Conservation (phyloP, 176 grass and related monocot genomes). For the Ensete ventricosum region DNA sequence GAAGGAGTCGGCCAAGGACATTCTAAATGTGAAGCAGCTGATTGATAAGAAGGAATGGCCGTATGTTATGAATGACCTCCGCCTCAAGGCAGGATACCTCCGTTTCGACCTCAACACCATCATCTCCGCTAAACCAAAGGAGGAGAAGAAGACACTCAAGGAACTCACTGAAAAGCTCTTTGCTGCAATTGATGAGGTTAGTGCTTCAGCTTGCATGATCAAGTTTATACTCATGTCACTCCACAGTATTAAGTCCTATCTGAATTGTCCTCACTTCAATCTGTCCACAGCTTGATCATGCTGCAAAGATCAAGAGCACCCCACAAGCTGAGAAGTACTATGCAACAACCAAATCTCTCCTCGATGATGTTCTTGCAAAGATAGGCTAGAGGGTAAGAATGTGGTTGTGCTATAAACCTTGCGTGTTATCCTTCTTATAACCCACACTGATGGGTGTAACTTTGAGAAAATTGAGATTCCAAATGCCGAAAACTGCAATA, state of each 20-base stretch:
- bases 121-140: constrained; percentile 73
- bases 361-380: constrained; percentile 68
- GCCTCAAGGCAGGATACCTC: constrained; percentile 56
- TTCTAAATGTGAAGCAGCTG: constrained; percentile 61
- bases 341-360: constrained; percentile 39
- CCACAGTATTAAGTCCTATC: background rate
- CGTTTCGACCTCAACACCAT: constrained; percentile 87
- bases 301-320: constrained; percentile 92
- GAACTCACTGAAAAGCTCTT: constrained; percentile 66
- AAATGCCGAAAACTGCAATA: background rate
- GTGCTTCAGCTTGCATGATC: background rate
- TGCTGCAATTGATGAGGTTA: constrained; percentile 57
- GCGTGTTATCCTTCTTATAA: constrained; percentile 32
- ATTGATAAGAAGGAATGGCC: constrained; percentile 98
- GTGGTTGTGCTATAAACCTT: constrained; percentile 25
- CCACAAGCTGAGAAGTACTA: constrained; percentile 66
- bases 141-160: constrained; percentile 81
- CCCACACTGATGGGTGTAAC: background rate
- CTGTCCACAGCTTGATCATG: constrained; percentile 71
- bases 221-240: background rate
- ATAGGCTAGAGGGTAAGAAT: constrained; percentile 44
- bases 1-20: constrained; percentile 82
- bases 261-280: constrained; percentile 2
- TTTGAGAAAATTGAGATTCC: background rate
- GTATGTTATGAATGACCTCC: constrained; percentile 75